A percentile compares a stretch with the other conserved stretches of the same genome.
phyloP scores from a whole-genome alignment of 768 basidiomycete genomes.

The Pisolithus sp. region DNA sequence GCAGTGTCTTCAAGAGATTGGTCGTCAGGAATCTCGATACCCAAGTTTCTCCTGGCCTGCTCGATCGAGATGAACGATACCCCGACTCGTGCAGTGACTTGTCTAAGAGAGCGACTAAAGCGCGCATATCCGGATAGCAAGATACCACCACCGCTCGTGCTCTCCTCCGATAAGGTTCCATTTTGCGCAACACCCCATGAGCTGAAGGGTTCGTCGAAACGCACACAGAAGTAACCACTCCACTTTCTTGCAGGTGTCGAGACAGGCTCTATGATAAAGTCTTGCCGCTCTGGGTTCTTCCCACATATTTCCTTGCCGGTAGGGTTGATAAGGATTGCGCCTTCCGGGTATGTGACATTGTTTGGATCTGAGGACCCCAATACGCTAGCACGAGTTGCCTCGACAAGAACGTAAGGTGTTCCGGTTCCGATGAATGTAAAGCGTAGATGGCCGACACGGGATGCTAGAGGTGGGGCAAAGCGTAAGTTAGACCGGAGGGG shows the following conservation, averaged over 20 bases:
- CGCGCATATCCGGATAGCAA: conserved; percentile 46
- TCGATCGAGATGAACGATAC: conserved; percentile 71
- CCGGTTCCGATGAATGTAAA: conserved; percentile 51
- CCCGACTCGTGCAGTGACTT: conserved; percentile 53
- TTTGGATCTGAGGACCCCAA: conserved; percentile 44
- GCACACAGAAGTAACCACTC: conserved; percentile 50
- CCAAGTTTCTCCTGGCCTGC: conserved; percentile 51
- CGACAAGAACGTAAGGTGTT: conserved; percentile 56
- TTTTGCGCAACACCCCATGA: conserved; percentile 47
- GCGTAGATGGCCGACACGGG: conserved; percentile 67
- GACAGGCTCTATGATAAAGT: conserved; percentile 58
- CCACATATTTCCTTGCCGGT: conserved; percentile 49
- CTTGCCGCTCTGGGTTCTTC: conserved; percentile 62
- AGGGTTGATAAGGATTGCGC: conserved; percentile 42
- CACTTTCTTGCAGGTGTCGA: conserved; percentile 35
- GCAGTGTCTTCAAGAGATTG: conserved; percentile 48
- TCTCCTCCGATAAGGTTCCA: conserved; percentile 28
- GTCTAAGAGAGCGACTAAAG: conserved; percentile 30
- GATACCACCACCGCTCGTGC: conserved; percentile 33
- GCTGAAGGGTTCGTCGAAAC: conserved; percentile 43
- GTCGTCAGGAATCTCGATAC: conserved; percentile 42
- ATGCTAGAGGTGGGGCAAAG: conserved; percentile 38
- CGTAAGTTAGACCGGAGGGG: neutral
- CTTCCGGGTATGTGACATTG: conserved; percentile 49
- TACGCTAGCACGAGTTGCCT: conserved; percentile 58